phyloP scores from a whole-genome alignment of 1,284 basidiomycete genomes.

The Coniferiporia sulphurascens region DNA sequence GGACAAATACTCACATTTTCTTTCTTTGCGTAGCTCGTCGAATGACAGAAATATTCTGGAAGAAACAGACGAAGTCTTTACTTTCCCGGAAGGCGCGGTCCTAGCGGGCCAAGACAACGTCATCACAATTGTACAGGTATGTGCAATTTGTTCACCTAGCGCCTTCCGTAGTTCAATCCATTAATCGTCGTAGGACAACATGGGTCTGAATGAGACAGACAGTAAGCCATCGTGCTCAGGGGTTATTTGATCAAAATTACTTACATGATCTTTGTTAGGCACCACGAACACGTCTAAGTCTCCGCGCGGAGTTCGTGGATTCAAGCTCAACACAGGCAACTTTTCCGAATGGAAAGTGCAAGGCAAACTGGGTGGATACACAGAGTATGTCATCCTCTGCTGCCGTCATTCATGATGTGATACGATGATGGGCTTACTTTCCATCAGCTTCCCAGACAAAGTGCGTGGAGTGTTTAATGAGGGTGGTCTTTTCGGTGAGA shows the following conservation, averaged over 20 bases:
- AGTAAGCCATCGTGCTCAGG: slow-evolving; percentile 30
- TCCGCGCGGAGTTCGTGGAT: slow-evolving; percentile 76
- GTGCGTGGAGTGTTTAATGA: slow-evolving; percentile 70
- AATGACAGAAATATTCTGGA: slow-evolving; percentile 53
- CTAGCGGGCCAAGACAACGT: slow-evolving; percentile 56
- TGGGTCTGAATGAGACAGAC: slow-evolving; percentile 65
- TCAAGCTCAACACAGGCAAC: slow-evolving; percentile 52
- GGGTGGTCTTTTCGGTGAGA: slow-evolving; percentile 75
- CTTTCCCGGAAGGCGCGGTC: slow-evolving; percentile 54
- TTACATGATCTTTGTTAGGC: slow-evolving; percentile 13
- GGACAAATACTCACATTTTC: slow-evolving; percentile 23
- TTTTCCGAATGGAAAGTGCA: slow-evolving; percentile 76
- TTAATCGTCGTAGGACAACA: slow-evolving; percentile 57
- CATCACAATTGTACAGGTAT: slow-evolving; percentile 67
- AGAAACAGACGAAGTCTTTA: slow-evolving; percentile 60
- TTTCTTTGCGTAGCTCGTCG: slow-evolving; percentile 39
- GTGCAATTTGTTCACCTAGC: slow-evolving; percentile 12
- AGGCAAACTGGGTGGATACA: slow-evolving; percentile 77
- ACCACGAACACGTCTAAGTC: slow-evolving; percentile 45
- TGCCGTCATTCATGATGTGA: neutral
- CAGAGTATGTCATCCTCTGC: slow-evolving; percentile 34
- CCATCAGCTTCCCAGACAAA: slow-evolving; percentile 59
- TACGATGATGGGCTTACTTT: neutral
- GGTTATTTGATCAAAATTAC: neutral
- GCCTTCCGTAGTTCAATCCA: neutral